Conservation (phyloP, 495 filamentous ascomycete species). For the Aspergillus cavernicola region DNA sequence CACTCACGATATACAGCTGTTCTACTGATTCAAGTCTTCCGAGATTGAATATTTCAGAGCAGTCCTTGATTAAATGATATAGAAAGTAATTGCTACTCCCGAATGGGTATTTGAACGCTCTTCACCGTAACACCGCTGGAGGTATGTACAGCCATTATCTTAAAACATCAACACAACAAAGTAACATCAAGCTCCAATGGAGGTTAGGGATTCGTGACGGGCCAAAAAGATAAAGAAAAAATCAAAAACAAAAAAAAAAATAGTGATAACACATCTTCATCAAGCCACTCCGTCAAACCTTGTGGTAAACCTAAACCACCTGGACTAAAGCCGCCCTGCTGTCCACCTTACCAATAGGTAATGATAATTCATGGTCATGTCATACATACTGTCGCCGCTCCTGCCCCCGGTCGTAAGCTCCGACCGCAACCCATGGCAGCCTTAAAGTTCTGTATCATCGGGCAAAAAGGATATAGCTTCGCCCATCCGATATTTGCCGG, state of each 20-base stretch:
- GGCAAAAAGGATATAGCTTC: background rate
- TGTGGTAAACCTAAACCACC: constrained; percentile 10
- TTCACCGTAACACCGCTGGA: constrained; percentile 40
- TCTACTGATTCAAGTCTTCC: background rate
- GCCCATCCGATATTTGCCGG: background rate
- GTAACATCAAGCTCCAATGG: constrained; percentile 15
- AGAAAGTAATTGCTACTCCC: background rate
- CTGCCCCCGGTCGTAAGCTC: constrained; percentile 5
- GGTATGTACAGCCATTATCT: constrained; percentile 46
- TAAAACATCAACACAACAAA: constrained; percentile 35
- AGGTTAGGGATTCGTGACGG: constrained; percentile 5
- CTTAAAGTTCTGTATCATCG: constrained; percentile 1
- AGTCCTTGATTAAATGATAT: background rate
- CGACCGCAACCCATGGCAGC: background rate
- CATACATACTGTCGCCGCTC: constrained; percentile 12
- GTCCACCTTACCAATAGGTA: constrained; percentile 14
- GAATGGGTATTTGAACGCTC: constrained; percentile 41
- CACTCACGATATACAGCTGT: background rate
- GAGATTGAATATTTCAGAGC: no score
- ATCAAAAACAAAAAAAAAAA: constrained; percentile 8
- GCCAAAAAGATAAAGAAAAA: constrained; percentile 5
- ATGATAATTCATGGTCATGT: constrained; percentile 18
- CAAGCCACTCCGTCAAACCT: constrained; percentile 1
- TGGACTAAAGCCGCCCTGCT: constrained; percentile 4
- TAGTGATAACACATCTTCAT: background rate